Conservation (phyloP, 371 early-diverging fungal genomes). For the Mucor sp. region DNA sequence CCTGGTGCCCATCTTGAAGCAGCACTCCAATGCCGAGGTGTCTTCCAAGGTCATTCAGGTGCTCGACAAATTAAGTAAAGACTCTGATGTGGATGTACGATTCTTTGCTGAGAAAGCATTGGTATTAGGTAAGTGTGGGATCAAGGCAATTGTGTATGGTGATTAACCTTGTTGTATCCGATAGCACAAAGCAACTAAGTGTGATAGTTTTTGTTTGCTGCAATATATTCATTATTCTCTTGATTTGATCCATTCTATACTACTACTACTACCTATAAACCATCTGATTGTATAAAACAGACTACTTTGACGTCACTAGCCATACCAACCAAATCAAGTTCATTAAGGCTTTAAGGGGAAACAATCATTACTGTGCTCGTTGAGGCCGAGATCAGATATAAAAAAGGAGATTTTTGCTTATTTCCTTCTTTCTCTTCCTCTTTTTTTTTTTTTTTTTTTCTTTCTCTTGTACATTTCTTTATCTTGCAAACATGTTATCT, state of each 20-base stretch:
- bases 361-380: not conserved
- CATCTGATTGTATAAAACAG: not conserved
- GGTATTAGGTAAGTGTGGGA: constrained; percentile 45
- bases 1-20: constrained; percentile 78
- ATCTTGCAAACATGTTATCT: constrained; percentile 9
- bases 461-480: not conserved
- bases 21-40: constrained; percentile 59
- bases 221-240: not conserved
- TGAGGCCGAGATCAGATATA: not conserved
- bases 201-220: not conserved
- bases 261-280: not conserved
- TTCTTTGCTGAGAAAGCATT: constrained; percentile 89
- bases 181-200: constrained; percentile 3
- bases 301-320: not conserved
- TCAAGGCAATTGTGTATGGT: not conserved
- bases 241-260: not conserved
- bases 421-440: not conserved
- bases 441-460: not conserved
- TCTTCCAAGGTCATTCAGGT: constrained; percentile 77
- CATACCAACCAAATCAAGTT: not conserved
- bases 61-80: constrained; percentile 80
- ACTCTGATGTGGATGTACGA: constrained; percentile 91
- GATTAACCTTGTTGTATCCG: not conserved
- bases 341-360: not conserved
- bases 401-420: not conserved